Evolutionary conservation across 495 filamentous ascomycete species (phyloP).

Genomic region (Tuber brumale): DNA sequence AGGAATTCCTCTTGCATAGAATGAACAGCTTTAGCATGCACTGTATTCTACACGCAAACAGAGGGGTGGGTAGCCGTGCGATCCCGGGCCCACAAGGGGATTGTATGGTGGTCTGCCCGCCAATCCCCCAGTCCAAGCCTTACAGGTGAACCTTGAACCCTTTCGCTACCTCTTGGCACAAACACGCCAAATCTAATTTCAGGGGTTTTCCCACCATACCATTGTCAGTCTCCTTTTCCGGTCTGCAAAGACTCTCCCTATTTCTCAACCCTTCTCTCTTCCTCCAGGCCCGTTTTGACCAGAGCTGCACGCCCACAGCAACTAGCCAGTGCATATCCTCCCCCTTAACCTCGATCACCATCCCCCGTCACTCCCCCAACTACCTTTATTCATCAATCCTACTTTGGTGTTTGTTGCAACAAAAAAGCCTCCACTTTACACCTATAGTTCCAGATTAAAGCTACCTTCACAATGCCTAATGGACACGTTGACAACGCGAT

Average conservation of each 20-base stretch:
- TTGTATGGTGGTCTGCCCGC: background rate
- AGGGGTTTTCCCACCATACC: constrained; percentile 1
- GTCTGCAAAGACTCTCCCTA: background rate
- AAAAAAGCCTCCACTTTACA: background rate
- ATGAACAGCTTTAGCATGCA: background rate
- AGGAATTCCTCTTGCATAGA: background rate
- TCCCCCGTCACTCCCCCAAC: background rate
- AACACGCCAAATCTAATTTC: constrained; percentile 3
- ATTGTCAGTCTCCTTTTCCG: background rate
- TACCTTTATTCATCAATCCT: background rate
- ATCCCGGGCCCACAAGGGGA: background rate
- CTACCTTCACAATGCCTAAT: constrained; percentile 30
- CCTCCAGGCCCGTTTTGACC: background rate
- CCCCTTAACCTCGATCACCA: background rate
- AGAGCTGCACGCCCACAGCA: background rate
- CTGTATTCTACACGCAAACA: background rate
- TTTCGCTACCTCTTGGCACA: constrained; percentile 1
- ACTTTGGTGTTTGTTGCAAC: background rate
- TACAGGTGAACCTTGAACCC: background rate
- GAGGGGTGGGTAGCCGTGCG: background rate
- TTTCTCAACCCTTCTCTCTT: background rate
- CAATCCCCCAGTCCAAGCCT: background rate
- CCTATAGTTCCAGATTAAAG: constrained; percentile 3
- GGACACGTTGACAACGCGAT: constrained; percentile 54
- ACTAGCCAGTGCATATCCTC: background rate